Evolutionary conservation across 192 early-diverging fungal genomes (phyloP), one percentile per base, ranked within the genome.

Genomic region (Spizellomyces sp.): DNA sequence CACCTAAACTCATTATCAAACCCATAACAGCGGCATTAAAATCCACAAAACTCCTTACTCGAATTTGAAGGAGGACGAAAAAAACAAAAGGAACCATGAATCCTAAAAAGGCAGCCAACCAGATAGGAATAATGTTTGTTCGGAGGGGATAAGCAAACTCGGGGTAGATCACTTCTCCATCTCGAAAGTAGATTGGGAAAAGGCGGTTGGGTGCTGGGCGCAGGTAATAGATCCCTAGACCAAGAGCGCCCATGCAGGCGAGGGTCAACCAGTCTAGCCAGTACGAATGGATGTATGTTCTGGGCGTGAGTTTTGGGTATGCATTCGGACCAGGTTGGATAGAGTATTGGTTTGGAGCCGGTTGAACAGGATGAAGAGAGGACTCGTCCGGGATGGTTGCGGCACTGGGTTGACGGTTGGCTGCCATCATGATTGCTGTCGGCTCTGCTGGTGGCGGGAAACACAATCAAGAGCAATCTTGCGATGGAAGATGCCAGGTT

Each of bases 91-190:
- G 50, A 54, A 71, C 50, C 9, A 41, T 71, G 41, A 71, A 71
- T 0, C 61, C 60, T 1, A 71, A 44, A 62, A 71, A 62, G 15
- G 70, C 70, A 5, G 70, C 57, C 10, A 62, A 45, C 57, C 68
- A 70, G 58, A 70, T 70, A 14, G 68, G 68, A 45, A 70, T 61
- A 57, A 70, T 70, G 68, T 70, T 70, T 36, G 58, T 59, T 21
- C 46, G 9, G 0, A 70, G 59, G 6, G 68, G 68, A 47, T 70
- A 70, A 14, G 68, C 68, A 22, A 70, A 70, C 46, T 70, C 58
- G 5, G 68, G 68, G 58, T 70, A 70, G 6, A 70, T 47, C 43
- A 70, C 68, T 45, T 70, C 68, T 59, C 68, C 68, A 48, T 70
- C 68, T 9, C 45, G 43, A 36, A 70, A 70, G 68, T 59, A 62